phyloP scores from a whole-genome alignment of 2,329 filamentous ascomycete genomes.

The Beauveria asiatica region DNA sequence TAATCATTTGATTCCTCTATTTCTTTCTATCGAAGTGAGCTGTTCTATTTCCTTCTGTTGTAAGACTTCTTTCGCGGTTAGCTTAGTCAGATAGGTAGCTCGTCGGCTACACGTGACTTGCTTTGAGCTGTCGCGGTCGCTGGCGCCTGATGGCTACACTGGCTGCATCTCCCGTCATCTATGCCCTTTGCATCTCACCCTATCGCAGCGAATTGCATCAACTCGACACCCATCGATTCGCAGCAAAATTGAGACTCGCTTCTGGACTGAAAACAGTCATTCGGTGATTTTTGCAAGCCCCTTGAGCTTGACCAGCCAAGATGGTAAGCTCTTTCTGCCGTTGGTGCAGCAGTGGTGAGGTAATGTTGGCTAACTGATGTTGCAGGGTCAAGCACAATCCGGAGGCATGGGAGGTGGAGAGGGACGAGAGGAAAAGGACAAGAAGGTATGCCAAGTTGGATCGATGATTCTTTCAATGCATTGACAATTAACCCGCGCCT shows the following conservation, averaged over 20 bases:
- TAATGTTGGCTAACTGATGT: conserved; percentile 10
- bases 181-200: conserved; percentile 19
- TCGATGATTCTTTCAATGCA: background rate
- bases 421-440: conserved; percentile 79
- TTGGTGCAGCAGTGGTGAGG: background rate
- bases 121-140: conserved; percentile 35
- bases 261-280: background rate
- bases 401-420: conserved; percentile 69
- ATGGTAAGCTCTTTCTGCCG: conserved; percentile 24
- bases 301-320: conserved; percentile 23
- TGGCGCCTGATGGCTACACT: conserved; percentile 32
- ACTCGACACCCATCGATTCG: conserved; percentile 15
- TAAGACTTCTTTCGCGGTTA: background rate
- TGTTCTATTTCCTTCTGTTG: background rate
- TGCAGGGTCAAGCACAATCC: conserved; percentile 75
- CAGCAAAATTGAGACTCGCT: background rate
- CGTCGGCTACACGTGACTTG: conserved; percentile 22
- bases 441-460: conserved; percentile 59
- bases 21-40: background rate
- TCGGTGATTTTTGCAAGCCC: conserved; percentile 16
- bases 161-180: conserved; percentile 25
- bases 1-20: background rate
- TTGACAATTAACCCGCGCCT: conserved; percentile 15
- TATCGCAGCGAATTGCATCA: conserved; percentile 16
- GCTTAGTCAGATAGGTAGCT: conserved; percentile 5